Percentiles rank a stretch among this genome's conserved stretches.
These are phyloP conservation scores for Clarireedia hainanense DNA, from an alignment of 2,329 filamentous ascomycete species.

Conservation along the genomic window DNA sequence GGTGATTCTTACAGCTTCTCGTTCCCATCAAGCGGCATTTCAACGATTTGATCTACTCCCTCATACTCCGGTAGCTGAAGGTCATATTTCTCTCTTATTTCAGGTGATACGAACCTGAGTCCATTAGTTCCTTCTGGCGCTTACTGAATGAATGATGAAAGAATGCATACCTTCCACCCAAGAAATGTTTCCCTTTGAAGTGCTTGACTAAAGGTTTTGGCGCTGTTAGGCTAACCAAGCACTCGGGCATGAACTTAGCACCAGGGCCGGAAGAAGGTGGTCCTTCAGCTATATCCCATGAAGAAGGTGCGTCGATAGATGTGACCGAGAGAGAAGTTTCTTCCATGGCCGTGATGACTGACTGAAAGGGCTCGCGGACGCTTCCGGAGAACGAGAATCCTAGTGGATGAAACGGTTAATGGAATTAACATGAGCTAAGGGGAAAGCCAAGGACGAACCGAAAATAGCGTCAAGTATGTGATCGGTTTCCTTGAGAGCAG, in stretches of 20 bases:
- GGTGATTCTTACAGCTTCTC: slow-evolving; percentile 28
- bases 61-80: slow-evolving; percentile 77
- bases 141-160: background rate
- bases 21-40: slow-evolving; percentile 48
- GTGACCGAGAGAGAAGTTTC: slow-evolving; percentile 69
- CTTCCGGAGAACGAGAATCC: slow-evolving; percentile 90
- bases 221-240: slow-evolving; percentile 82
- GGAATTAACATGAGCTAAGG: background rate
- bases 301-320: slow-evolving; percentile 86
- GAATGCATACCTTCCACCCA: slow-evolving; percentile 67
- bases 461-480: slow-evolving; percentile 92
- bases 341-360: slow-evolving; percentile 70
- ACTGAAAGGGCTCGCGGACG: slow-evolving; percentile 84
- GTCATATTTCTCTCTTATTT: slow-evolving; percentile 76
- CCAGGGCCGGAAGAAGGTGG: slow-evolving; percentile 72
- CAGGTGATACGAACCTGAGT: slow-evolving; percentile 66
- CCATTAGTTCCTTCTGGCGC: background rate
- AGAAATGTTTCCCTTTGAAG: slow-evolving; percentile 83
- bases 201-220: slow-evolving; percentile 82
- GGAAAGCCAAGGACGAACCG: slow-evolving; percentile 39
- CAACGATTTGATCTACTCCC: slow-evolving; percentile 83
- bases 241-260: slow-evolving; percentile 69
- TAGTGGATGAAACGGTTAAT: slow-evolving; percentile 26
- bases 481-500: slow-evolving; percentile 60
- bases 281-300: slow-evolving; percentile 86